These are phyloP conservation scores for Firmiana major DNA, from an alignment of 345 rosid species.

Conservation along the genomic window DNA sequence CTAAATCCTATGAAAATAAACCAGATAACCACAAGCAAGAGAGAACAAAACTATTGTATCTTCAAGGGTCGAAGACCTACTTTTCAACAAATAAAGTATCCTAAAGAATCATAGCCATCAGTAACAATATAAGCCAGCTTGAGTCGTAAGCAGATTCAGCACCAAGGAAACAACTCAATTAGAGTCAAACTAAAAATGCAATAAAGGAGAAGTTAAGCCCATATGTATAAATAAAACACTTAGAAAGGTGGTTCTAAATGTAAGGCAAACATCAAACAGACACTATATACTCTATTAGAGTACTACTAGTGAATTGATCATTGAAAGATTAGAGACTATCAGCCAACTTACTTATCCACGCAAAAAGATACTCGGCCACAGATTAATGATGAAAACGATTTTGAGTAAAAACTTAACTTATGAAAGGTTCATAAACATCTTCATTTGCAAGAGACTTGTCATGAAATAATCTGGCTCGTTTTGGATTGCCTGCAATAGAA, in stretches of 20 bases:
- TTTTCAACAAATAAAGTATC: neutral
- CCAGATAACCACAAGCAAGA: neutral
- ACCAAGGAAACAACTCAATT: neutral
- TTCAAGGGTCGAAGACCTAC: neutral
- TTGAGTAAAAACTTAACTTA: constrained; percentile 56
- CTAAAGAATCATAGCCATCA: neutral
- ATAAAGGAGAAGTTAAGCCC: neutral
- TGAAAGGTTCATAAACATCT: constrained; percentile 90
- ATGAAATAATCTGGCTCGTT: constrained; percentile 88
- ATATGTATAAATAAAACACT: neutral
- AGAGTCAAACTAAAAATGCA: neutral
- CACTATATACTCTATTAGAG: neutral
- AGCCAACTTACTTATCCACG: neutral
- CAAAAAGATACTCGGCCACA: constrained; percentile 1
- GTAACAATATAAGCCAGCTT: neutral
- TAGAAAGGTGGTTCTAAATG: neutral
- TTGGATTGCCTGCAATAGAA: constrained; percentile 68
- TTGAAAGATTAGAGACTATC: neutral
- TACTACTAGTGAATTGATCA: neutral
- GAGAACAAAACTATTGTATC: neutral
- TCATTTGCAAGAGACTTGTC: constrained; percentile 68
- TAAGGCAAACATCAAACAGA: neutral
- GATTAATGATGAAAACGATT: neutral
- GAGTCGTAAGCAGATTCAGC: neutral
- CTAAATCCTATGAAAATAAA: neutral